phyloP scores from a whole-genome alignment of 805 yeast genomes.

The Cyberlindnera japonica region DNA sequence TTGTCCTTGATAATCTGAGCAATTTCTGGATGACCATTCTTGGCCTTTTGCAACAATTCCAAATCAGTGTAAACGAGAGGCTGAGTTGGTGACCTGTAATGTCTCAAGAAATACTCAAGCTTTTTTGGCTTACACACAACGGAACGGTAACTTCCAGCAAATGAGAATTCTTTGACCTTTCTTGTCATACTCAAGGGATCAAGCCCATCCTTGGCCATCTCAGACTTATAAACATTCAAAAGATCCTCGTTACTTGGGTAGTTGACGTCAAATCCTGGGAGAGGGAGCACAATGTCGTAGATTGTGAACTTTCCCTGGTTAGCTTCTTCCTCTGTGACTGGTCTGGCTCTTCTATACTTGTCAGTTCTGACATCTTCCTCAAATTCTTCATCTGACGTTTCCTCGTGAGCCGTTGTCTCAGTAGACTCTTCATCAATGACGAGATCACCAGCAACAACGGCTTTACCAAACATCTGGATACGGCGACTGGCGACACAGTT shows the following conservation, averaged over 20 bases:
- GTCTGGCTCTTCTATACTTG: conserved; percentile 61
- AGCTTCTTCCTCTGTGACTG: conserved; percentile 72
- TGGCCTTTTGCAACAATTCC: conserved; percentile 43
- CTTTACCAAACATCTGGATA: conserved; percentile 62
- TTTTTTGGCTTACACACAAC: conserved; percentile 63
- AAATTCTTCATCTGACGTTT: conserved; percentile 47
- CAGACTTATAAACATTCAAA: conserved; percentile 56
- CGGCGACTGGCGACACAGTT: conserved; percentile 79
- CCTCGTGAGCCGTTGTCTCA: conserved; percentile 9
- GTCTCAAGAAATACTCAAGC: conserved; percentile 57
- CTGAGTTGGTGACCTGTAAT: conserved; percentile 61
- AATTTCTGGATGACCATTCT: conserved; percentile 23
- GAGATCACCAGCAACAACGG: conserved; percentile 77
- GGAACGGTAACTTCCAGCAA: conserved; percentile 85
- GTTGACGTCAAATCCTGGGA: conserved; percentile 90
- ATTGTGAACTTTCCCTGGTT: conserved; percentile 56
- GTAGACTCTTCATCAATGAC: conserved; percentile 41
- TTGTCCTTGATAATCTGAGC: conserved; percentile 22
- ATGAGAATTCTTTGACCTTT: conserved; percentile 80
- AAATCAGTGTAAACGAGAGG: conserved; percentile 79
- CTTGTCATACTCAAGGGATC: conserved; percentile 85
- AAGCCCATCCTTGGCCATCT: conserved; percentile 77
- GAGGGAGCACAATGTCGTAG: conserved; percentile 87
- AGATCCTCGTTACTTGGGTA: conserved; percentile 73
- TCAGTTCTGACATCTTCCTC: conserved; percentile 68